phyloP scores from a whole-genome alignment of 306 rosid species.

The Pyrus pyrifolia region DNA sequence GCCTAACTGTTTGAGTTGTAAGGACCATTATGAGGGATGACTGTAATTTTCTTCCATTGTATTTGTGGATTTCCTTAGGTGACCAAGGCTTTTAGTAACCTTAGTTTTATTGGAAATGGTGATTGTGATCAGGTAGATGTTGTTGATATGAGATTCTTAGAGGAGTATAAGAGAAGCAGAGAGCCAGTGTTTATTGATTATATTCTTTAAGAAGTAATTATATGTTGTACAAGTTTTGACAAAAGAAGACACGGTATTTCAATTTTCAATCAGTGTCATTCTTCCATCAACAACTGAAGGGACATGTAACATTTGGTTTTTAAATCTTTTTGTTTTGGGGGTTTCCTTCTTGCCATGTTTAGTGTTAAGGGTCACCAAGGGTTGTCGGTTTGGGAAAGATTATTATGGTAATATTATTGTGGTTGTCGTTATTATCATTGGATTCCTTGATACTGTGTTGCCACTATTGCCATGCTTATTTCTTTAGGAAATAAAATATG shows the following conservation, averaged over 20 bases:
- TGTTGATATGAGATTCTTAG: constrained; percentile 7
- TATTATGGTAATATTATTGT: not conserved
- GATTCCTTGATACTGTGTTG: not conserved
- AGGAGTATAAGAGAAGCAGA: not conserved
- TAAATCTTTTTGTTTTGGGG: not conserved
- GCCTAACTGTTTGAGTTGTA: not conserved
- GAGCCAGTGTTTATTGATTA: not conserved
- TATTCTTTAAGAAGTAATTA: not conserved
- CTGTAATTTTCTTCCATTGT: not conserved
- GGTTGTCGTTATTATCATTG: not conserved
- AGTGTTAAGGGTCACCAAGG: not conserved
- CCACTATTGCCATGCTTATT: not conserved
- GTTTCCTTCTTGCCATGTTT: not conserved
- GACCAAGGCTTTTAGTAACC: not conserved
- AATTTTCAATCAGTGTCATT: not conserved
- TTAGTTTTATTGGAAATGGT: constrained; percentile 1
- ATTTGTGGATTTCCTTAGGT: not conserved
- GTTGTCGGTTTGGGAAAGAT: not conserved
- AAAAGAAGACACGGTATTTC: not conserved
- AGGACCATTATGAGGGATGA: not conserved
- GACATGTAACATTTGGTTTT: not conserved
- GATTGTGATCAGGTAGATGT: not conserved
- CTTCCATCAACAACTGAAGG: not conserved
- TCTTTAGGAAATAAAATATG: not conserved
- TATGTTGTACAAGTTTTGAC: not conserved